Conservation (phyloP, 1,284 basidiomycete genomes). For the Rhodotorula sp. region DNA sequence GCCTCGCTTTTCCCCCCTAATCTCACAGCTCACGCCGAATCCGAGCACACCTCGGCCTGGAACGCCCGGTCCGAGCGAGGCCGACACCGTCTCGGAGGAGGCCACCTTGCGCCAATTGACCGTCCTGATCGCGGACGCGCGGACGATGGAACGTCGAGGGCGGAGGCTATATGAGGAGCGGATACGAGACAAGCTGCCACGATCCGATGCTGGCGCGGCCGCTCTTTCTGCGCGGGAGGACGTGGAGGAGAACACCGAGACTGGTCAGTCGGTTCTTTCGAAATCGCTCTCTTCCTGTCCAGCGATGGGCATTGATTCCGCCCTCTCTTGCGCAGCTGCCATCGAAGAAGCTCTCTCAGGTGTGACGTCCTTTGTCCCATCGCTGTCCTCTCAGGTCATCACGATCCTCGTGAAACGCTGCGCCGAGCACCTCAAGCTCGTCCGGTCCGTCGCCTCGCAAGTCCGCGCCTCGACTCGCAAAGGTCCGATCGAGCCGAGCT, state of each 20-base stretch:
- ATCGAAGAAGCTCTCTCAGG: slow-evolving; percentile 57
- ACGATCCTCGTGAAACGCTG: slow-evolving; percentile 71
- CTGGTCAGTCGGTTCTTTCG: slow-evolving; percentile 7
- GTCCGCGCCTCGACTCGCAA: slow-evolving; percentile 64
- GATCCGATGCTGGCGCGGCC: background rate
- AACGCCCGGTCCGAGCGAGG: slow-evolving; percentile 2
- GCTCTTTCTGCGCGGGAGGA: background rate
- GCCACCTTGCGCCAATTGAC: slow-evolving; percentile 61
- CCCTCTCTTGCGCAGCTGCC: slow-evolving; percentile 38
- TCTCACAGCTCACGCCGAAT: slow-evolving; percentile 3
- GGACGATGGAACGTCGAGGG: slow-evolving; percentile 57
- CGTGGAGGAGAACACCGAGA: slow-evolving; percentile 5
- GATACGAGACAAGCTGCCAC: slow-evolving; percentile 49
- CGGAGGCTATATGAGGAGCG: slow-evolving; percentile 65
- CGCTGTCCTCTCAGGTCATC: slow-evolving; percentile 65
- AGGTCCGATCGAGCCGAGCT: slow-evolving; percentile 63
- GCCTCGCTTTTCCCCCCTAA: too few species aligned
- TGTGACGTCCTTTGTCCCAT: slow-evolving; percentile 57
- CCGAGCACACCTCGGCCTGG: slow-evolving; percentile 12
- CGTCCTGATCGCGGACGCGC: slow-evolving; percentile 64
- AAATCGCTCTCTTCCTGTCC: too few species aligned
- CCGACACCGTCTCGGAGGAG: slow-evolving; percentile 58
- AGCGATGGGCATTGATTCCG: too few species aligned
- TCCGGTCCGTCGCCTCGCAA: slow-evolving; percentile 82
- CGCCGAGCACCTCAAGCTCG: slow-evolving; percentile 77